phyloP scores from a whole-genome alignment of 371 early-diverging fungal species.

The Neoconidiobolus thromboides region DNA sequence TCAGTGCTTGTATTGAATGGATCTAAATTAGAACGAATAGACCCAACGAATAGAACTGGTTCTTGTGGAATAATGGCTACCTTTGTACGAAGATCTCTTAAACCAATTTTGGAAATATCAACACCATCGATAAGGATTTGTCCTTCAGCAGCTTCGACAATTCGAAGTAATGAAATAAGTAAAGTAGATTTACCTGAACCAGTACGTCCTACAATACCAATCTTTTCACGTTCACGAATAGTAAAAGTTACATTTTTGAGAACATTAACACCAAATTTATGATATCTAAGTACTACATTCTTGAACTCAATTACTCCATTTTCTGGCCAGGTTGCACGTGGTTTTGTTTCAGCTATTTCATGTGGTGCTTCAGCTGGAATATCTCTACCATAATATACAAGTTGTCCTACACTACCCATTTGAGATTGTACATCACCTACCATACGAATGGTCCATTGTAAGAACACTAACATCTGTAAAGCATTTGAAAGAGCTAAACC shows the following conservation, averaged over 20 bases:
- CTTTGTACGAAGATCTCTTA: constrained; percentile 32
- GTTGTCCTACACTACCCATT: constrained; percentile 31
- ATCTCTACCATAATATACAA: constrained; percentile 29
- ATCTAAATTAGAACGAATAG: constrained; percentile 60
- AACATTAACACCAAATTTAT: constrained; percentile 36
- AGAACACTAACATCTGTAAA: constrained; percentile 43
- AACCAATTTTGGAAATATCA: constrained; percentile 30
- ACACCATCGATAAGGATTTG: constrained; percentile 42
- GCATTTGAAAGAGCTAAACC: constrained; percentile 28
- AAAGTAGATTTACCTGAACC: constrained; percentile 35
- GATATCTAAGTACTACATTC: constrained; percentile 30
- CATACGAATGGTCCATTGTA: constrained; percentile 44
- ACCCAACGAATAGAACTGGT: constrained; percentile 55
- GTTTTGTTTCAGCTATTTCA: constrained; percentile 13
- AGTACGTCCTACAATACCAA: constrained; percentile 44
- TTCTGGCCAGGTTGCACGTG: not conserved
- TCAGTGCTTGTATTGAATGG: constrained; percentile 59
- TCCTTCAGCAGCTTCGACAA: constrained; percentile 41
- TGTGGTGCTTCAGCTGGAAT: constrained; percentile 27
- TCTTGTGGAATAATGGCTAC: constrained; percentile 52
- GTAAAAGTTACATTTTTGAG: constrained; percentile 31
- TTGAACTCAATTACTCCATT: constrained; percentile 31
- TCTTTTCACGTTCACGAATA: constrained; percentile 31
- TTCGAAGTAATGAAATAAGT: constrained; percentile 32
- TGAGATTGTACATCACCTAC: constrained; percentile 31